A percentile compares a stretch with the other conserved stretches of the same genome.
Conservation (phyloP, 306 rosid species). For the Citrullus amarus region DNA sequence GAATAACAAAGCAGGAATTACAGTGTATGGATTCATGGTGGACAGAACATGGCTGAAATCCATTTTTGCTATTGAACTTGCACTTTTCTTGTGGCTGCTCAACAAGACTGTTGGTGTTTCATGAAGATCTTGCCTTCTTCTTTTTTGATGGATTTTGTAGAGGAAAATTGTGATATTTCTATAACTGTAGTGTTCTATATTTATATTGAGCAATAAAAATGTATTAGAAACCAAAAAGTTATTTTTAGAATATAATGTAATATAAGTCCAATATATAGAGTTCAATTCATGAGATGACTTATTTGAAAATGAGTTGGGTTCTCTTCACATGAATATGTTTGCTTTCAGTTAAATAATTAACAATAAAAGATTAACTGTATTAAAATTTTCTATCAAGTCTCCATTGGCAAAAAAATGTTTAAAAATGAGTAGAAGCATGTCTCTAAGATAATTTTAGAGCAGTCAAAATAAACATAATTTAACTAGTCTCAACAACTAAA, state of each 20-base stretch:
- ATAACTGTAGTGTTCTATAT: not conserved
- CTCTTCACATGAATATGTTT: not conserved
- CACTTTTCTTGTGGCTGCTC: constrained; percentile 80
- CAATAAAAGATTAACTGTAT: no score
- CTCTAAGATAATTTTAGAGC: no score
- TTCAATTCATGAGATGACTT: not conserved
- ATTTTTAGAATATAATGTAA: not conserved
- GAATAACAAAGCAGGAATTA: constrained; percentile 78
- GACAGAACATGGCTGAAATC: constrained; percentile 91
- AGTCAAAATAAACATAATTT: no score
- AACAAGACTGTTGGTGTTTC: constrained; percentile 60
- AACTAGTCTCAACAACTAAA: no score
- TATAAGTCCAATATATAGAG: not conserved
- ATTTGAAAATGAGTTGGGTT: not conserved
- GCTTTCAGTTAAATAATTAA: not conserved
- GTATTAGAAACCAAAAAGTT: not conserved
- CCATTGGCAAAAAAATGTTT: no score
- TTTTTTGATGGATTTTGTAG: not conserved
- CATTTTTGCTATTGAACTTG: constrained; percentile 64
- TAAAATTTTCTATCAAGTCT: no score
- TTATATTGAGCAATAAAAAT: not conserved
- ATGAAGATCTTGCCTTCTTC: not conserved
- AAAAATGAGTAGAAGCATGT: no score
- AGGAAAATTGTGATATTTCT: not conserved
- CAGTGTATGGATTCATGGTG: constrained; percentile 70